phyloP scores from a whole-genome alignment of 2,329 filamentous ascomycete genomes.

The Diaporthe vexans region DNA sequence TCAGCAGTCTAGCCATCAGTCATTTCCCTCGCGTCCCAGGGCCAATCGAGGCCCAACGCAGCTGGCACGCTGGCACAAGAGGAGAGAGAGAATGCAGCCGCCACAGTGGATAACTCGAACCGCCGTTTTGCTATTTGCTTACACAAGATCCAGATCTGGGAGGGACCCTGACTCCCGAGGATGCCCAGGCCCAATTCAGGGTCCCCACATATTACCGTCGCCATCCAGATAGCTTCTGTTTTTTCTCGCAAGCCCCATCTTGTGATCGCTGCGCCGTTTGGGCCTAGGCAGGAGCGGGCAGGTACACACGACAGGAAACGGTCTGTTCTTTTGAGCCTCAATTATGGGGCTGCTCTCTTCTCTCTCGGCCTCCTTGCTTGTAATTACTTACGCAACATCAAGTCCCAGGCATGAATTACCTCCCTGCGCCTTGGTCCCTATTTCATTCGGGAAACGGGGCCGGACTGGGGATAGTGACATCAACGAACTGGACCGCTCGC shows the following conservation, averaged over 20 bases:
- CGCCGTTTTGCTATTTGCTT: not conserved
- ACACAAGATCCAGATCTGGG: not conserved
- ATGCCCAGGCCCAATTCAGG: not conserved
- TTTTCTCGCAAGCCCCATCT: not conserved
- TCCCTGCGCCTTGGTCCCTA: slow-evolving; percentile 12
- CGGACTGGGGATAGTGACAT: slow-evolving; percentile 12
- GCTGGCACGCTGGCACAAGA: not conserved
- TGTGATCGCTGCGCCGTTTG: slow-evolving; percentile 9
- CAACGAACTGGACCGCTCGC: not conserved
- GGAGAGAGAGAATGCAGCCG: not conserved
- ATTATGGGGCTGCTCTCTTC: not conserved
- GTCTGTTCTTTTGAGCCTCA: slow-evolving; percentile 26
- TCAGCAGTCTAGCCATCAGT: slow-evolving; percentile 6
- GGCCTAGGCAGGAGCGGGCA: slow-evolving; percentile 27
- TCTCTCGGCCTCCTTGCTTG: not conserved
- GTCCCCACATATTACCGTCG: slow-evolving; percentile 19
- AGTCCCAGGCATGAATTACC: slow-evolving; percentile 12
- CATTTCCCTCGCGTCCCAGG: not conserved
- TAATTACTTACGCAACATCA: slow-evolving; percentile 8
- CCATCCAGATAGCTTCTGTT: too few species aligned
- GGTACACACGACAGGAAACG: slow-evolving; percentile 26
- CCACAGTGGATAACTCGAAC: slow-evolving; percentile 8
- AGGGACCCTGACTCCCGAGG: not conserved
- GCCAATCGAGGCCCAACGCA: slow-evolving; percentile 18
- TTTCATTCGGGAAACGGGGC: slow-evolving; percentile 19